Percentiles rank a stretch among this genome's conserved stretches.
Evolutionary conservation across 768 basidiomycete species (phyloP).

Genomic region (Sarcodon sp.): DNA sequence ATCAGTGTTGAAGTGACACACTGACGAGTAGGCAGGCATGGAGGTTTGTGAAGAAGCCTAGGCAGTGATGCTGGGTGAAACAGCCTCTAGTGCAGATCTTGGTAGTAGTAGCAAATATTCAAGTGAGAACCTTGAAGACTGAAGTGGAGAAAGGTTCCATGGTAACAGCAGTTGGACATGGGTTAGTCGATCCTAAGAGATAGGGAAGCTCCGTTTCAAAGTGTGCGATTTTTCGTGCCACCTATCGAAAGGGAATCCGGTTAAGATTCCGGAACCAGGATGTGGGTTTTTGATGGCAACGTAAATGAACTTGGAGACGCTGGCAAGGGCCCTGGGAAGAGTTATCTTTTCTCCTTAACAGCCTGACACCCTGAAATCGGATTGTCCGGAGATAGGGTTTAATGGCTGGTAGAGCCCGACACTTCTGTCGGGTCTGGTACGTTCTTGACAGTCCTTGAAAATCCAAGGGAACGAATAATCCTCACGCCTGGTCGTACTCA

Average conservation of each 20-base stretch:
- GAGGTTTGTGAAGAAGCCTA: slow-evolving; percentile 71
- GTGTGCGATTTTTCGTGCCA: too few relatives aligned
- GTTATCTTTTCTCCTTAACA: slow-evolving; percentile 72
- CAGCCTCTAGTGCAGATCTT: slow-evolving; percentile 79
- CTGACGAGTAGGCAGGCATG: slow-evolving; percentile 70
- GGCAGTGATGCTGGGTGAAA: slow-evolving; percentile 63
- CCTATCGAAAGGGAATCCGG: slow-evolving; percentile 74
- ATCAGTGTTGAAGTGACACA: slow-evolving; percentile 58
- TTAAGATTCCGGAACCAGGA: slow-evolving; percentile 72
- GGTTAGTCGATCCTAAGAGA: slow-evolving; percentile 81
- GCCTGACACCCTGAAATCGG: slow-evolving; percentile 53
- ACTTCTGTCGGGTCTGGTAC: too few relatives aligned
- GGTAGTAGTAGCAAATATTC: slow-evolving; percentile 85
- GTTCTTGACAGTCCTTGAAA: too few relatives aligned
- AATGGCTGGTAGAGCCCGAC: slow-evolving; percentile 60
- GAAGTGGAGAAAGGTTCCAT: slow-evolving; percentile 83
- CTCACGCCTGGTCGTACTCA: too few relatives aligned
- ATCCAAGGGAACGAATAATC: too few relatives aligned
- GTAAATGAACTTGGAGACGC: slow-evolving; percentile 46
- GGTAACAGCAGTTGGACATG: slow-evolving; percentile 80
- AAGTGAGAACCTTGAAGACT: slow-evolving; percentile 78
- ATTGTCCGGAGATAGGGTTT: slow-evolving; percentile 35
- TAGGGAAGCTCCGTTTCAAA: too few relatives aligned
- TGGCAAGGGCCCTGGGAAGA: slow-evolving; percentile 64
- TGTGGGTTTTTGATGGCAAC: too few relatives aligned